Evolutionary conservation across 1,284 basidiomycete genomes (phyloP).

Genomic region (Mycena citricolor): DNA sequence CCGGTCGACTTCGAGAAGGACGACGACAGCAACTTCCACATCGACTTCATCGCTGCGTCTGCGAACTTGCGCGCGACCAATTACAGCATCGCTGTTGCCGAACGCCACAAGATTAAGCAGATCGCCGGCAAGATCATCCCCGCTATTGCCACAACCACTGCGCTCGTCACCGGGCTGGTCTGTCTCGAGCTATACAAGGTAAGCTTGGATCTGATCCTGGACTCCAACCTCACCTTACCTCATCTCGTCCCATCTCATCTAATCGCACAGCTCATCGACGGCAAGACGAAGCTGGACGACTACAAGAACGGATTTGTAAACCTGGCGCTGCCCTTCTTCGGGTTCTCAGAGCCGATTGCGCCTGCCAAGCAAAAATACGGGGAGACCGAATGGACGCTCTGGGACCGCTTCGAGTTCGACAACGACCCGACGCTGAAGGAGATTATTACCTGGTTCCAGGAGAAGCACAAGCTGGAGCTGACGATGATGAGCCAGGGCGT

Average conservation of each 20-base stretch:
- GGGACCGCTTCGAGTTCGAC: constrained; percentile 95
- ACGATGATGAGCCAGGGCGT: constrained; percentile 97
- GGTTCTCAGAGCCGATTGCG: constrained; percentile 96
- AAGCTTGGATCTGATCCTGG: constrained; percentile 19
- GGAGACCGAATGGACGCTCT: constrained; percentile 92
- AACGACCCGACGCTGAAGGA: constrained; percentile 89
- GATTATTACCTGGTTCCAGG: constrained; percentile 84
- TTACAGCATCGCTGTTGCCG: constrained; percentile 88
- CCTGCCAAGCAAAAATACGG: constrained; percentile 91
- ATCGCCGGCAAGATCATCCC: constrained; percentile 99
- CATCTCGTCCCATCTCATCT: constrained; percentile 2
- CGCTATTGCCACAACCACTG: constrained; percentile 98
- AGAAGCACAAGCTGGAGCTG: constrained; percentile 84
- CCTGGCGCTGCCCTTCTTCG: constrained; percentile 97
- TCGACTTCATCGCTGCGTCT: constrained; percentile 98
- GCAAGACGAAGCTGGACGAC: constrained; percentile 88
- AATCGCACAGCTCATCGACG: constrained; percentile 80
- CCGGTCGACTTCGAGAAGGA: constrained; percentile 99
- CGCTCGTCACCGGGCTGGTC: constrained; percentile 91
- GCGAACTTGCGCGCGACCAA: constrained; percentile 97
- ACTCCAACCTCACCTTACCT: constrained; percentile 3
- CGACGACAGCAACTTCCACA: constrained; percentile 97
- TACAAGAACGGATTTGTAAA: constrained; percentile 99
- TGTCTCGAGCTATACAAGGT: constrained; percentile 98
- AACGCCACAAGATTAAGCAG: constrained; percentile 95